A percentile compares a stretch with the other conserved stretches of the same genome.
These are phyloP conservation scores for Kwoniella bestiolae DNA, from an alignment of 768 basidiomycete genomes.

Conservation along the genomic window DNA sequence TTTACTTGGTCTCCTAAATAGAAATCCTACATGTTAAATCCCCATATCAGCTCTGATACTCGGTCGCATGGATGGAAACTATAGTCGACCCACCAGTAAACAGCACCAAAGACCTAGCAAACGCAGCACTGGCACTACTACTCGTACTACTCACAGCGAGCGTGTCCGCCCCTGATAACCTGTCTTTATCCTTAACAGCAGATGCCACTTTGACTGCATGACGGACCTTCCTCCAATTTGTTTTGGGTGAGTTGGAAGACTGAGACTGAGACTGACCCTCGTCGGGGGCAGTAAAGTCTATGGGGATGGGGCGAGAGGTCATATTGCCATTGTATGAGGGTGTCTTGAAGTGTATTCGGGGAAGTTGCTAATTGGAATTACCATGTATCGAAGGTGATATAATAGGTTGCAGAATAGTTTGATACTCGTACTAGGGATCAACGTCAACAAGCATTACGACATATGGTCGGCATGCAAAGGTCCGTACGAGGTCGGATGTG, in stretches of 20 bases:
- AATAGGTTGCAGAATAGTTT: too few species aligned
- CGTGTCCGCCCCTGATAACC: constrained; percentile 1
- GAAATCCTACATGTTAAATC: constrained; percentile 41
- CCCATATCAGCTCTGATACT: background rate
- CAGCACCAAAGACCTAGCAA: constrained; percentile 48
- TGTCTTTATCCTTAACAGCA: constrained; percentile 7
- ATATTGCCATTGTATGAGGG: constrained; percentile 3
- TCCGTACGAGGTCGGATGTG: too few species aligned
- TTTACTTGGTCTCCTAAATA: constrained; percentile 54
- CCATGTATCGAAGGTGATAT: too few species aligned
- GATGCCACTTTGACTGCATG: constrained; percentile 19
- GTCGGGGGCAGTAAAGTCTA: constrained; percentile 10
- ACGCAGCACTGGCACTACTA: constrained; percentile 49
- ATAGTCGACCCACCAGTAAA: constrained; percentile 41
- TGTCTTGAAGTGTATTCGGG: too few species aligned
- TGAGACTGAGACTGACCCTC: background rate
- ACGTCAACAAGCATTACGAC: too few species aligned
- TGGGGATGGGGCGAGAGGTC: constrained; percentile 8
- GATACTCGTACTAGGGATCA: too few species aligned
- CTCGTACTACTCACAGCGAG: constrained; percentile 32
- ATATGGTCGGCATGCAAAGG: too few species aligned
- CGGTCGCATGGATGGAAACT: too few species aligned
- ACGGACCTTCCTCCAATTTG: constrained; percentile 18
- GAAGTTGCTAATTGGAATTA: too few species aligned
- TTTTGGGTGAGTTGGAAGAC: too few species aligned